A percentile compares a stretch with the other conserved stretches of the same genome.
These are phyloP conservation scores for Zoysia pacifica DNA, from an alignment of 176 grass and related monocot genomes.

Conservation along the genomic window DNA sequence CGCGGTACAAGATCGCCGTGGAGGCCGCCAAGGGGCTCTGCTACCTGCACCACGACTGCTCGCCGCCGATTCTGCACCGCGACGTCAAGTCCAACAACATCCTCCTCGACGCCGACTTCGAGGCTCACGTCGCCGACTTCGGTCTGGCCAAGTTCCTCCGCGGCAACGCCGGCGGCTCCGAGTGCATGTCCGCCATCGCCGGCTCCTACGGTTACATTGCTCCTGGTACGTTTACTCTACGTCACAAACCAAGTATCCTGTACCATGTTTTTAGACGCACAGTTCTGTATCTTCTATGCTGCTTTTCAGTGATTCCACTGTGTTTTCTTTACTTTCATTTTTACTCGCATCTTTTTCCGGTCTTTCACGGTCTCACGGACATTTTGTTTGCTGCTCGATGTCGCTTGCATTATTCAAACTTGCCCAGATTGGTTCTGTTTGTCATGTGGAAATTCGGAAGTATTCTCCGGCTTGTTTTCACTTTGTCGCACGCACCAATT, in stretches of 20 bases:
- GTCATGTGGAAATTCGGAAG: constrained; percentile 17
- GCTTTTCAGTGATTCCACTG: neutral
- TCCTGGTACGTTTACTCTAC: constrained; percentile 54
- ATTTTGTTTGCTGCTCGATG: neutral
- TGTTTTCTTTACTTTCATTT: neutral
- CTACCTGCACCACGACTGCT: constrained; percentile 97
- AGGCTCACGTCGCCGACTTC: constrained; percentile 90
- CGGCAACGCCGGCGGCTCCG: constrained; percentile 61
- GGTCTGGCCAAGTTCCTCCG: constrained; percentile 90
- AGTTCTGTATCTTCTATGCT: neutral
- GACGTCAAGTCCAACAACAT: constrained; percentile 99
- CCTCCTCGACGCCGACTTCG: constrained; percentile 73
- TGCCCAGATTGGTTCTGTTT: neutral
- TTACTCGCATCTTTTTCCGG: neutral
- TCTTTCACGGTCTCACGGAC: neutral
- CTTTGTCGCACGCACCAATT: constrained; percentile 5
- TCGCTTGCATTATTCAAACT: neutral
- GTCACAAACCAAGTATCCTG: neutral
- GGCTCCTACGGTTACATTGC: constrained; percentile 97
- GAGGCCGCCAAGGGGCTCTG: constrained; percentile 94
- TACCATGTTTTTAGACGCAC: neutral
- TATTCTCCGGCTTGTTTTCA: constrained; percentile 30
- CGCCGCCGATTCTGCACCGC: constrained; percentile 80
- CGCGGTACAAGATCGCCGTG: constrained; percentile 84
- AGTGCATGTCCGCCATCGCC: constrained; percentile 97